Base-by-base conservation (phyloP, 1,139 yeast genomes). In the Pichia sp. region DNA sequence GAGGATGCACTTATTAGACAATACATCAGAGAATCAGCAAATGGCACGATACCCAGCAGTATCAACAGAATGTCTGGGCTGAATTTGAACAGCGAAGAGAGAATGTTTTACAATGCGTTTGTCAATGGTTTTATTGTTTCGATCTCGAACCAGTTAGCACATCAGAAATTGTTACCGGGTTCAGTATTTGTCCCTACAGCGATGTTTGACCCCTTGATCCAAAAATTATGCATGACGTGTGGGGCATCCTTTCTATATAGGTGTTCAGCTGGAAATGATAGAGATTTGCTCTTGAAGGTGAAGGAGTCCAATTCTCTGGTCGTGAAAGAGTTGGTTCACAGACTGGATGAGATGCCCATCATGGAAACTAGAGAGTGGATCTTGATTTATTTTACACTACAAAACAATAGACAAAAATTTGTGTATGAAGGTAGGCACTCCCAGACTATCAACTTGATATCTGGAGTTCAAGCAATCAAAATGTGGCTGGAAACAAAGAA, bases 91-190 rank as follows among this genome's bases (percentile, higher is more conserved):
- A n/a, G 8, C 3, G 38, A 48, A 19, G 50, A 49, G 2, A 4
- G 26, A 3, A 11, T 4, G 15, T 58, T 69, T 43, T 62, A 68
- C 46, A 68, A 72, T 56, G 72, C 72, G 2, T 74, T 75, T 57
- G 66, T 70, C 6, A 67, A 70, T 50, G 72, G 72, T 2, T 76
- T 74, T 58, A 69, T 76, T 53, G 71, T 70, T 1, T 63, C 72
- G 8, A 64, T 74, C 8, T 73, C 77, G 0, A 74, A 77, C 1
- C 78, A 75, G 46, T 68, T 70, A 45, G 69, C 79, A 0, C 79
- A 75, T 59, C 72, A 74, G 1, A 61, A 68, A 23, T 64, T 76
- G 8, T 72, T 76, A 3, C 76, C 79, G 0, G 70, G 66, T 11
- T 71, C 75, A 0, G 66, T 73, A 0, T 69, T 71, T 51, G 60